A percentile compares a stretch with the other conserved stretches of the same genome.
These are phyloP conservation scores for Pythium aristosporum DNA, from an alignment of 352 stramenopile genomes.

Conservation along the genomic window DNA sequence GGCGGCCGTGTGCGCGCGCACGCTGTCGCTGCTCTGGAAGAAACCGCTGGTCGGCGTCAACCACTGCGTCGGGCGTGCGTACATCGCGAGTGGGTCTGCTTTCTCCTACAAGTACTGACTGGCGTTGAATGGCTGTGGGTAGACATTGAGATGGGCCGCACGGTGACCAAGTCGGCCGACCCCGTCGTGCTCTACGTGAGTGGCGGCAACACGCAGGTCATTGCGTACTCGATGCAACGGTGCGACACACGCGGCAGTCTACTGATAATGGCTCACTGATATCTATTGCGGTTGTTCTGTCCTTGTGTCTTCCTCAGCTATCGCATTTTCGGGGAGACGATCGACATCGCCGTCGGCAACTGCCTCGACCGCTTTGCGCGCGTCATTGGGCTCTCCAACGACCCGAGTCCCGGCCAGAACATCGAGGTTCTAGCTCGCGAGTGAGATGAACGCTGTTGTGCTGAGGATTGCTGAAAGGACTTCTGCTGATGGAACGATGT, in stretches of 20 bases:
- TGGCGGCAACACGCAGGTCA: slow-evolving; percentile 98
- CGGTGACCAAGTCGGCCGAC: slow-evolving; percentile 93
- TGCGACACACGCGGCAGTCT: slow-evolving; percentile 18
- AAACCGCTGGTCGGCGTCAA: slow-evolving; percentile 97
- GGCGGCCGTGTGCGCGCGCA: slow-evolving; percentile 94
- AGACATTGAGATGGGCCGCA: slow-evolving; percentile 99
- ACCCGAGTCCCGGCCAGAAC: slow-evolving; percentile 98
- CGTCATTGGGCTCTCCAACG: slow-evolving; percentile 96
- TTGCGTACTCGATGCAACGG: slow-evolving; percentile 87
- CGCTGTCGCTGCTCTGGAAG: slow-evolving; percentile 94
- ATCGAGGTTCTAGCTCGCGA: slow-evolving; percentile 98
- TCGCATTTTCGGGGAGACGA: slow-evolving; percentile 99
- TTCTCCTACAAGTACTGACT: neutral
- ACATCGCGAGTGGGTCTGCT: neutral
- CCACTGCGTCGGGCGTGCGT: slow-evolving; percentile 97
- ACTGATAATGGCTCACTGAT: too few relatives aligned
- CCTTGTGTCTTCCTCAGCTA: slow-evolving; percentile 67
- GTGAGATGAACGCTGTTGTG: slow-evolving; percentile 32
- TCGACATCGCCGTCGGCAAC: slow-evolving; percentile 99
- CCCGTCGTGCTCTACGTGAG: slow-evolving; percentile 99
- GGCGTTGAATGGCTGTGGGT: neutral
- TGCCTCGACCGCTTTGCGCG: slow-evolving; percentile 98
- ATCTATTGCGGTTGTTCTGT: neutral
- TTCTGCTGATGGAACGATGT: neutral
- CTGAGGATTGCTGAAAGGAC: neutral